These are phyloP conservation scores for Mycothermus thermophilus DNA, from an alignment of 495 filamentous ascomycete species.

Conservation along the genomic window DNA sequence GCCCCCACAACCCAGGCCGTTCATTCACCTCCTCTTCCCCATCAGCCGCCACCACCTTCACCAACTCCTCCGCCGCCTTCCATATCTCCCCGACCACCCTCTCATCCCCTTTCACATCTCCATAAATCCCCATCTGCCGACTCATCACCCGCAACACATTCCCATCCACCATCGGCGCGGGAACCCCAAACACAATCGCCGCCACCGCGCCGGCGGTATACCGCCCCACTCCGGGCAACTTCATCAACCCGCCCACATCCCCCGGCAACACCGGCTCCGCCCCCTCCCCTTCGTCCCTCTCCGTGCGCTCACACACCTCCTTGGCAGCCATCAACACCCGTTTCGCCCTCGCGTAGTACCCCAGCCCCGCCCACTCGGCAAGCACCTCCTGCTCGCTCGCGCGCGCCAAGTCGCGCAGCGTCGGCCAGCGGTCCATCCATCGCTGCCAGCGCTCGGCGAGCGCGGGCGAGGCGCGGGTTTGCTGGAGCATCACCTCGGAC, in stretches of 20 bases:
- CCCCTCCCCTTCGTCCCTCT: slow-evolving; percentile 1
- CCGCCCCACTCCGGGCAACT: slow-evolving; percentile 30
- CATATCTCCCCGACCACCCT: slow-evolving; percentile 25
- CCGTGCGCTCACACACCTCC: slow-evolving; percentile 18
- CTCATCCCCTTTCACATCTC: slow-evolving; percentile 28
- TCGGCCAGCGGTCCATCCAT: slow-evolving; percentile 33
- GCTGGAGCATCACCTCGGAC: slow-evolving; percentile 38
- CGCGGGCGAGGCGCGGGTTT: slow-evolving; percentile 34
- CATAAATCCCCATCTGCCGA: slow-evolving; percentile 28
- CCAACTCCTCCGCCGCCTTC: slow-evolving; percentile 29
- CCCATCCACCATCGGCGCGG: slow-evolving; percentile 35
- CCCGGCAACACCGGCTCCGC: slow-evolving; percentile 16
- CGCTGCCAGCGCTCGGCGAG: slow-evolving; percentile 31
- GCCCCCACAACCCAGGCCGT: slow-evolving; percentile 31
- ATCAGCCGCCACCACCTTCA: slow-evolving; percentile 22
- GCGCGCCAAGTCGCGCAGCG: slow-evolving; percentile 22
- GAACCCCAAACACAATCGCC: slow-evolving; percentile 31
- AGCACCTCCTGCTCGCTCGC: slow-evolving; percentile 27
- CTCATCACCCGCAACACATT: slow-evolving; percentile 34
- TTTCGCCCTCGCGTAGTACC: slow-evolving; percentile 33
- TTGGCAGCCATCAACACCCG: slow-evolving; percentile 27
- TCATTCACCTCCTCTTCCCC: slow-evolving; percentile 16
- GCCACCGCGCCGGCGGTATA: slow-evolving; percentile 36
- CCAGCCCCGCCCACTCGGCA: slow-evolving; percentile 27
- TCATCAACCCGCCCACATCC: slow-evolving; percentile 16